Evolutionary conservation across 371 early-diverging fungal species (phyloP).

Genomic region (Syncephalastrum racemosum): DNA sequence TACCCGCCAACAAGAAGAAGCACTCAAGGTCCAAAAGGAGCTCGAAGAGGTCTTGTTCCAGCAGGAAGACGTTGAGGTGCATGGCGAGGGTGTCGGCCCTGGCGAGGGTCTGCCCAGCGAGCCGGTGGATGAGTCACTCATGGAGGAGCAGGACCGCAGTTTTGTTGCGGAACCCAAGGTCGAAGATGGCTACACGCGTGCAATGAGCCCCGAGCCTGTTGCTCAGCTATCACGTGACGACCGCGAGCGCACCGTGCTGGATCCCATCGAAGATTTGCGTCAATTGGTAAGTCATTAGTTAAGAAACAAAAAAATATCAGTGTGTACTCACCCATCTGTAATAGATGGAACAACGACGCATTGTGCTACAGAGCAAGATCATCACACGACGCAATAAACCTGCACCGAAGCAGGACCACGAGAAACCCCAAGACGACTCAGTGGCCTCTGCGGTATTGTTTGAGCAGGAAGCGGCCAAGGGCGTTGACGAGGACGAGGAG

Average conservation of each 20-base stretch:
- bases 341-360: slow-evolving; percentile 59
- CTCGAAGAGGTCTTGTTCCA: slow-evolving; percentile 57
- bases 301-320: neutral
- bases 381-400: slow-evolving; percentile 46
- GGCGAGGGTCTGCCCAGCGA: slow-evolving; percentile 47
- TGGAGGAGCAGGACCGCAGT: slow-evolving; percentile 38
- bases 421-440: slow-evolving; percentile 32
- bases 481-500: slow-evolving; percentile 80
- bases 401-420: slow-evolving; percentile 20
- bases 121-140: slow-evolving; percentile 45
- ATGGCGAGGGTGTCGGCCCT: slow-evolving; percentile 47
- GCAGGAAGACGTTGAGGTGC: slow-evolving; percentile 45
- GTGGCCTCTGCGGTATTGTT: slow-evolving; percentile 50
- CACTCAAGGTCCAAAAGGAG: slow-evolving; percentile 68
- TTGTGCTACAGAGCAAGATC: slow-evolving; percentile 56
- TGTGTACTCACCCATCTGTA: neutral
- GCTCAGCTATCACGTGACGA: slow-evolving; percentile 54
- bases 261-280: slow-evolving; percentile 62
- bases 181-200: slow-evolving; percentile 52
- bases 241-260: slow-evolving; percentile 53
- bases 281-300: slow-evolving; percentile 57
- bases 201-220: slow-evolving; percentile 69
- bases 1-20: slow-evolving; percentile 61
- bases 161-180: slow-evolving; percentile 21
- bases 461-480: slow-evolving; percentile 74